Evolutionary conservation across 73 alveolate genomes (phyloP), one percentile per base, ranked within the genome.

Genomic region (Breviolum minutum): DNA sequence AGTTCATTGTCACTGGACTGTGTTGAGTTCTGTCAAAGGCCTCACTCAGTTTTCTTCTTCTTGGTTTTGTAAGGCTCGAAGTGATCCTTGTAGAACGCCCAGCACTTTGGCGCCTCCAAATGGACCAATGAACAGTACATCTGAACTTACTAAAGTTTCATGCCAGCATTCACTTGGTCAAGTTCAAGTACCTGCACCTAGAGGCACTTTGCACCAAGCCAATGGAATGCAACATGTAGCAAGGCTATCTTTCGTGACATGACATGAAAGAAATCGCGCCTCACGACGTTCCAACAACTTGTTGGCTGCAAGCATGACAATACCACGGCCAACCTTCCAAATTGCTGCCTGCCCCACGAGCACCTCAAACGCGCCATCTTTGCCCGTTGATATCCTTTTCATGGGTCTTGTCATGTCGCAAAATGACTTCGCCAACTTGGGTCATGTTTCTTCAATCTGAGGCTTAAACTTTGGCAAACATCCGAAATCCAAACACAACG

Each of bases 281-380:
- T 69, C n/a, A 19, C 96, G 96, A 9, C n/a, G 24, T 48, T 89
- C 96, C 17, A 40, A 69, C 24, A 62, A 17, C 82, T 89, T 89
- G 86, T 62, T 30, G 5, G 17, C 60, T 17, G 71, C 73, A 71
- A 89, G 77, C 70, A 89, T 77, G 64, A 54, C 86, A 8, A 89
- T 16, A 0, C 86, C 96, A 27, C 86, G 96, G 20, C 77, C 64
- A 1, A 89, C 71, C 54, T 69, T 69, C 86, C 85, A 89, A 66
- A 89, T 32, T 71, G 61, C 22, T 3, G 96, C 96, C 48, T 89
- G 96, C 14, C 96, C 96, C 22, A 89, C 29, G n/a, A 89, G 86
- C 62, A 89, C 96, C 96, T 88, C 32, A 19, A 22, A 27, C 24
- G 79, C 20, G 12, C 14, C 5, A 22, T 27, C 17, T 3, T 30